A percentile compares a stretch with the other conserved stretches of the same genome.
Evolutionary conservation across 345 rosid genomes (phyloP).

Genomic region (Populus davidiana): DNA sequence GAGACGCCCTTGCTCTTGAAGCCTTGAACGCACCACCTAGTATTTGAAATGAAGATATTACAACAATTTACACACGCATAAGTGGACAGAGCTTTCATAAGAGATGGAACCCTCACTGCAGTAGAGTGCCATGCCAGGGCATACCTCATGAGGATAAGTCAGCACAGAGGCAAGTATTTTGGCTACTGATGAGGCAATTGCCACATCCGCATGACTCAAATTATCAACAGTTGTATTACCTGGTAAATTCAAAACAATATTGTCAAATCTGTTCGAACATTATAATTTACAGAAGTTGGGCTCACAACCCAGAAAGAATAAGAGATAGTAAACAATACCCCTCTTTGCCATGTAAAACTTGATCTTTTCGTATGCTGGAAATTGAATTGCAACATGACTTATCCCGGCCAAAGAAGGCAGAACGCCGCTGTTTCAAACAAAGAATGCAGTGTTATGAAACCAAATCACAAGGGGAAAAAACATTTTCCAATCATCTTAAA

Average conservation of each 20-base stretch:
- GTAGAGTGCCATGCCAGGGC: neutral
- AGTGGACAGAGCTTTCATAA: neutral
- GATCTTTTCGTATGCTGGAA: conserved; percentile 91
- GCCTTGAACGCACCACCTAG: conserved; percentile 84
- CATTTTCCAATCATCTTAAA: neutral
- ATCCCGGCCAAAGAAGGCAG: conserved; percentile 88
- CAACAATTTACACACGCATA: neutral
- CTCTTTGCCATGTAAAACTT: conserved; percentile 68
- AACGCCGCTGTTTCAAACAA: conserved; percentile 68
- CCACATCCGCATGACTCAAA: conserved; percentile 59
- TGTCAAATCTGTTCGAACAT: conserved; percentile 25
- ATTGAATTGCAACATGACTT: conserved; percentile 95
- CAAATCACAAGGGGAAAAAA: neutral
- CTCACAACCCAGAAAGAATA: neutral
- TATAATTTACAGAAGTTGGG: neutral
- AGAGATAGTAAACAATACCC: conserved; percentile 38
- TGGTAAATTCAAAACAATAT: conserved; percentile 33
- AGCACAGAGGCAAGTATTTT: conserved; percentile 78
- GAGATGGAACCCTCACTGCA: neutral
- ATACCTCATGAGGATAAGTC: conserved; percentile 95
- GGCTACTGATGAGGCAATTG: conserved; percentile 74
- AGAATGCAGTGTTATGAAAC: conserved; percentile 4
- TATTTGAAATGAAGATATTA: neutral
- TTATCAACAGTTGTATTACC: conserved; percentile 57
- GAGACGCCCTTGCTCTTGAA: conserved; percentile 89